These are phyloP conservation scores for Kodamaea kaohsiungensis DNA, from an alignment of 805 yeast genomes.

Conservation along the genomic window DNA sequence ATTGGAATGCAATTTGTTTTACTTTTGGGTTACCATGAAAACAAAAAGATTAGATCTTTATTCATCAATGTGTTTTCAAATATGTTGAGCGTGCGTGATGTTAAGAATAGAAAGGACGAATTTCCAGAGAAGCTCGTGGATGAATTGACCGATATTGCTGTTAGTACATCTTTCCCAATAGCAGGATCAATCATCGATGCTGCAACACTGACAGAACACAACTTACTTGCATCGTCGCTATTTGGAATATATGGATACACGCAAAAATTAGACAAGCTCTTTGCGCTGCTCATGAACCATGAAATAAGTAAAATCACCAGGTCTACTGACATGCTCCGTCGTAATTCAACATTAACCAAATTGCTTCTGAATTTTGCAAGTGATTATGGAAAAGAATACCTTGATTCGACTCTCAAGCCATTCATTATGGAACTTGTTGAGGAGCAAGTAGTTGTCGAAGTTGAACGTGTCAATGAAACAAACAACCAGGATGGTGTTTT, in stretches of 20 bases:
- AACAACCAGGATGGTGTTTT: slow-evolving; percentile 34
- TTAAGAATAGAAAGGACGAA: slow-evolving; percentile 23
- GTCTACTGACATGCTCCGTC: slow-evolving; percentile 71
- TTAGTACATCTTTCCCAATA: slow-evolving; percentile 22
- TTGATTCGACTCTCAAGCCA: slow-evolving; percentile 54
- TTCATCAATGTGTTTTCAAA: slow-evolving; percentile 77
- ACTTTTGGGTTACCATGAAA: slow-evolving; percentile 76
- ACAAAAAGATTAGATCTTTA: slow-evolving; percentile 63
- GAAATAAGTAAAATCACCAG: slow-evolving; percentile 64
- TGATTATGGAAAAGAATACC: slow-evolving; percentile 61
- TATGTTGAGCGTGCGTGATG: slow-evolving; percentile 34
- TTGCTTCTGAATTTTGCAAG: slow-evolving; percentile 71
- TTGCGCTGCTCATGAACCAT: slow-evolving; percentile 54
- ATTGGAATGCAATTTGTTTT: slow-evolving; percentile 75
- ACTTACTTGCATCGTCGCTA: slow-evolving; percentile 66
- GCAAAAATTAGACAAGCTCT: slow-evolving; percentile 42
- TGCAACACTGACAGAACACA: slow-evolving; percentile 71
- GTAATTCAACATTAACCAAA: slow-evolving; percentile 82
- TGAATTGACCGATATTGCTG: slow-evolving; percentile 36
- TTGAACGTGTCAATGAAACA: slow-evolving; percentile 52
- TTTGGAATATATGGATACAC: slow-evolving; percentile 52
- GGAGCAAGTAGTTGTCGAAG: slow-evolving; percentile 57
- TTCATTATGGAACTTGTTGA: slow-evolving; percentile 54
- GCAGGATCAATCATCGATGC: slow-evolving; percentile 55
- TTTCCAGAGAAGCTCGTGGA: slow-evolving; percentile 27